Evolutionary conservation across 345 rosid species (phyloP).

Genomic region (Eucalyptus coolabah): DNA sequence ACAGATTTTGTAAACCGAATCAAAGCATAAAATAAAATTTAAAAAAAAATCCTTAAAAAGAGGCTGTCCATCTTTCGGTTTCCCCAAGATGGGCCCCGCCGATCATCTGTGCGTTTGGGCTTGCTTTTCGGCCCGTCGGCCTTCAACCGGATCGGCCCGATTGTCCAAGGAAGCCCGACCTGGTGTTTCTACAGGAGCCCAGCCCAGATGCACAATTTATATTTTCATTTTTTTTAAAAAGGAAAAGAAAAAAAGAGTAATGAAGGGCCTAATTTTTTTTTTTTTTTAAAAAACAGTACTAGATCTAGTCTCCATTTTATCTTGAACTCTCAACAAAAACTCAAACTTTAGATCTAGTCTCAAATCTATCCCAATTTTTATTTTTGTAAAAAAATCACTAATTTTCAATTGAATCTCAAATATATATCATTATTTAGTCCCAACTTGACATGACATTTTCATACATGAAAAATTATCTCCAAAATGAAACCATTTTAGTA

Average conservation of each 20-base stretch:
- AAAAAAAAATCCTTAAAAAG: neutral
- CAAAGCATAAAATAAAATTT: neutral
- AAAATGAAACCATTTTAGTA: too few species aligned
- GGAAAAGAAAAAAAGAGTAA: neutral
- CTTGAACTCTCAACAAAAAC: too few species aligned
- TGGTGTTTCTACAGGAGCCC: neutral
- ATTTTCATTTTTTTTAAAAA: neutral
- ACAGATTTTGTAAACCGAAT: neutral
- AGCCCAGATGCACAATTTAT: neutral
- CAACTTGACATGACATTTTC: neutral
- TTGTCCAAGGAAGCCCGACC: neutral
- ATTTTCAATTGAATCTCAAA: neutral
- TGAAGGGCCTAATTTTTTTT: neutral
- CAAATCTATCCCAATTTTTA: accelerated
- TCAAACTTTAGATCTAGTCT: neutral
- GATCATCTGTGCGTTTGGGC: neutral
- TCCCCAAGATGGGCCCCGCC: neutral
- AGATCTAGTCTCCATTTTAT: neutral
- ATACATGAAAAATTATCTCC: neutral
- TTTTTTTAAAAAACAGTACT: too few species aligned
- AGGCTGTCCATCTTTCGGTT: neutral
- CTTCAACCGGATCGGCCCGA: neutral
- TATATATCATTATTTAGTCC: too few species aligned
- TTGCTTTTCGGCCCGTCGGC: neutral
- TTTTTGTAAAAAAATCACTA: neutral